Evolutionary conservation across 129 eudicot species (phyloP).

Genomic region (Silybum marianum): DNA sequence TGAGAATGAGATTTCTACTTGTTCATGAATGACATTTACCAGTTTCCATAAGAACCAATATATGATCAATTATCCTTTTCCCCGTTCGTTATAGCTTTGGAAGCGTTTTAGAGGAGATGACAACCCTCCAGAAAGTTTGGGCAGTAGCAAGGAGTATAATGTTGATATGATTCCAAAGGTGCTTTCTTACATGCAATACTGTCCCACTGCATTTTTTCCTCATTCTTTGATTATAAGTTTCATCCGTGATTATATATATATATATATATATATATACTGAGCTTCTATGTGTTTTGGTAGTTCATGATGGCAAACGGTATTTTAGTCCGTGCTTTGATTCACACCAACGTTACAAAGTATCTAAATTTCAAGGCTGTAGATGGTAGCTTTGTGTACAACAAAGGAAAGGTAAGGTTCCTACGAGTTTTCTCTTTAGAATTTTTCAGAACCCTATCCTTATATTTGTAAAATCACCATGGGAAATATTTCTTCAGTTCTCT

Average conservation of each 20-base stretch:
- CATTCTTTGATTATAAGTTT: not conserved
- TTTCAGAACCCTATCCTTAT: not conserved
- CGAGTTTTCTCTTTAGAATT: not conserved
- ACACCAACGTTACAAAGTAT: constrained; percentile 84
- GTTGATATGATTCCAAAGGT: constrained; percentile 98
- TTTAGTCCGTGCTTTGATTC: constrained; percentile 84
- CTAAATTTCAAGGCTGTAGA: constrained; percentile 95
- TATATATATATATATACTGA: too few relatives aligned
- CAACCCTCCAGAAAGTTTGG: constrained; percentile 62
- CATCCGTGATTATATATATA: not conserved
- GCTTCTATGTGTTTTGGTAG: constrained; percentile 39
- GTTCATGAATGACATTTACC: constrained; percentile 3
- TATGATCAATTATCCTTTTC: not conserved
- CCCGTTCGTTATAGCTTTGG: constrained; percentile 64
- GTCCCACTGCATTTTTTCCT: not conserved
- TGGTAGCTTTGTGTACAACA: constrained; percentile 94
- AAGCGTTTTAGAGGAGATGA: constrained; percentile 81
- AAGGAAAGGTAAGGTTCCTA: constrained; percentile 65
- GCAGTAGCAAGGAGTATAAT: constrained; percentile 84
- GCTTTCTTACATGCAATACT: constrained; percentile 9
- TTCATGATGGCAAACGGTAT: constrained; percentile 97
- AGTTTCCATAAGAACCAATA: not conserved
- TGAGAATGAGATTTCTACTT: constrained; percentile 15
- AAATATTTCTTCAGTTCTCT: not conserved
- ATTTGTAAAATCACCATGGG: not conserved